A percentile compares a stretch with the other conserved stretches of the same genome.
phyloP scores from a whole-genome alignment of 1,139 yeast genomes.

The Hansenula sp. region DNA sequence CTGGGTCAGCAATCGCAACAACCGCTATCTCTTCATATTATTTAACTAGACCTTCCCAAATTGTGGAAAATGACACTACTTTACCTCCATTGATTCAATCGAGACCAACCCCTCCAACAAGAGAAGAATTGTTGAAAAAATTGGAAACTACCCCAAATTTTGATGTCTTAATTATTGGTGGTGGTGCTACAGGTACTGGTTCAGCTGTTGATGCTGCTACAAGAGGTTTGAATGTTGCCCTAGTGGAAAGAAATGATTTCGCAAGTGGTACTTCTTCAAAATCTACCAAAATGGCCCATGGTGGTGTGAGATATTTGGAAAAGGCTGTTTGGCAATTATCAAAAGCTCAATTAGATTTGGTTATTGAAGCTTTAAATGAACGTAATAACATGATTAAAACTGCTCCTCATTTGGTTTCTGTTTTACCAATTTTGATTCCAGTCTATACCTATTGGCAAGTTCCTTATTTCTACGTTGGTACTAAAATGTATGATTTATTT shows the following conservation, averaged over 20 bases:
- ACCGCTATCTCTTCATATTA: slow-evolving; percentile 16
- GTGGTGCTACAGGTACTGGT: slow-evolving; percentile 96
- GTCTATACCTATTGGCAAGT: slow-evolving; percentile 95
- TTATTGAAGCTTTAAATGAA: slow-evolving; percentile 91
- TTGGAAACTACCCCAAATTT: slow-evolving; percentile 47
- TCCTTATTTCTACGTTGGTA: slow-evolving; percentile 91
- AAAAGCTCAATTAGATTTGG: slow-evolving; percentile 87
- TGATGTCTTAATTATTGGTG: slow-evolving; percentile 85
- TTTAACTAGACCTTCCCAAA: slow-evolving; percentile 8
- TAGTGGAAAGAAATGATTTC: slow-evolving; percentile 84
- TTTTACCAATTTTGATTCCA: slow-evolving; percentile 92
- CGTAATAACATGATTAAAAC: slow-evolving; percentile 85
- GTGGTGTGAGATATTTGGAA: slow-evolving; percentile 94
- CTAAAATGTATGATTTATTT: slow-evolving; percentile 88
- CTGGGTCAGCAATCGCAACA: slow-evolving; percentile 20
- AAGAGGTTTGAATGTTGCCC: slow-evolving; percentile 84
- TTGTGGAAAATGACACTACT: slow-evolving; percentile 15
- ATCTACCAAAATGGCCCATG: slow-evolving; percentile 97
- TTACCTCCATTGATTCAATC: slow-evolving; percentile 21
- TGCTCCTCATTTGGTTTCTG: slow-evolving; percentile 87
- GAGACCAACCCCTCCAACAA: slow-evolving; percentile 33
- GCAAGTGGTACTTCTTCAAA: slow-evolving; percentile 92
- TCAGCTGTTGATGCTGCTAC: slow-evolving; percentile 90
- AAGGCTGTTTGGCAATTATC: slow-evolving; percentile 90
- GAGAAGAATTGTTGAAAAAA: slow-evolving; percentile 34